Evolutionary conservation across 257 asterid species (phyloP), one percentile per base, ranked within the genome.

Genomic region (Solanum virginianum): DNA sequence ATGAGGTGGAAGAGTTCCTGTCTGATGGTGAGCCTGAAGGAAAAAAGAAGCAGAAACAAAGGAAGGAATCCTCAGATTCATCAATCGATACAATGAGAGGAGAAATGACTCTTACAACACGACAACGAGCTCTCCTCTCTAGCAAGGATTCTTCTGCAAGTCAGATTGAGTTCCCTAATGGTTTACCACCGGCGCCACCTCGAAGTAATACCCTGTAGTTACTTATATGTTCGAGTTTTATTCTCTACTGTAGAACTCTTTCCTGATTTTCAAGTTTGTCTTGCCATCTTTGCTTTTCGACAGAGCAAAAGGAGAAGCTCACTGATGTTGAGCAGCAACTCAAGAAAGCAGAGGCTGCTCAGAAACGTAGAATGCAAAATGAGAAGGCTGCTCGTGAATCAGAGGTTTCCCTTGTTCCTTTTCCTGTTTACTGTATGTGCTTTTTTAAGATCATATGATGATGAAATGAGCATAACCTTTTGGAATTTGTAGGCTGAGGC

Each of bases 91-190:
- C 79, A 89, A 92, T 92, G 90, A 95, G 92, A 88, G 97, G 93
- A 87, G 97, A 97, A 85, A 87, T 93, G 75, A 88, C 94, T 86
- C 97, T 97, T 70, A 97, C 99, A 14, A 92, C 96, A 47, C 99
- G 99, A 66, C 99, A 97, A 81, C 90, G 90, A 39, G 93, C 93
- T 85, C 92, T 89, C 41, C 86, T 90, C 69, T 89, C 86, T 36
- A 81, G 90, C 88, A 90, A 89, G 85, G 93, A 89, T n/a, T 69
- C 88, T 41, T 22, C 89, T 29, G 85, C 56, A 57, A 84, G 88
- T 80, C 92, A 84, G 65, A 87, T 89, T 70, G 93, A 89, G 87
- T 91, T 89, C 82, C 92, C 92, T 13, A 84, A 91, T 85, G 93
- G 93, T 56, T 83, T 91, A 74, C 93, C 91, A 6, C 91, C 91